Percentiles rank a stretch among this genome's conserved stretches.
Conservation (phyloP, 2,329 filamentous ascomycete species). For the Colletotrichum shisoi region DNA sequence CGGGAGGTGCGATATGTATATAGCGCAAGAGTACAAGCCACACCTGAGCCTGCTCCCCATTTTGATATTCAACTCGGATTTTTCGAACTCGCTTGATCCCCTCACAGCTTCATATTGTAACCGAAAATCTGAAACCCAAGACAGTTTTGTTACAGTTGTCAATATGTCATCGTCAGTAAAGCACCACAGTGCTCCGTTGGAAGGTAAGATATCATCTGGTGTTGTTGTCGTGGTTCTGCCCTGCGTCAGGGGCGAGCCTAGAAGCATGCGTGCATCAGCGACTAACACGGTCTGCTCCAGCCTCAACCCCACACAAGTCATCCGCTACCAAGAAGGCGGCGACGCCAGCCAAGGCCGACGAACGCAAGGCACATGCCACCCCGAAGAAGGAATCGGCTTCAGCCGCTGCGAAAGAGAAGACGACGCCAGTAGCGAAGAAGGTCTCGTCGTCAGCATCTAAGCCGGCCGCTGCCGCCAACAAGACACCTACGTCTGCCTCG, state of each 20-base stretch:
- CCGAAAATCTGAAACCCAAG: no score
- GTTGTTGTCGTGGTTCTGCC: no score
- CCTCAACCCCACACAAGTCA: constrained; percentile 19
- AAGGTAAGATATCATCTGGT: neutral
- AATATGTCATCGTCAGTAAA: constrained; percentile 29
- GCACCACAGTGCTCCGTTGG: constrained; percentile 14
- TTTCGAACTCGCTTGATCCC: neutral
- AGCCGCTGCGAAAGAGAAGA: constrained; percentile 9
- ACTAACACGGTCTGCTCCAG: constrained; percentile 9
- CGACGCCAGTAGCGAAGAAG: constrained; percentile 16
- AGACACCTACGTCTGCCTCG: neutral
- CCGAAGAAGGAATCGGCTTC: constrained; percentile 9
- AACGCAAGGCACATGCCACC: constrained; percentile 11
- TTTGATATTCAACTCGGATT: neutral
- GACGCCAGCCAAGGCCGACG: neutral
- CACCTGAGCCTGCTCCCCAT: neutral
- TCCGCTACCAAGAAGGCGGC: constrained; percentile 10
- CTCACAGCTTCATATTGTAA: neutral
- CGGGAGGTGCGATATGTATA: constrained; percentile 4
- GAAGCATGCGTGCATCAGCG: no score
- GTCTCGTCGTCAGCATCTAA: constrained; percentile 5
- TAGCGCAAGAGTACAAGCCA: constrained; percentile 16
- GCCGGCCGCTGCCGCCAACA: neutral
- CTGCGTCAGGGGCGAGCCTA: no score
- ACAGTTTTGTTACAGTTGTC: neutral